Evolutionary conservation across 2,329 filamentous ascomycete genomes (phyloP).

Genomic region (Talaromyces albobiverticillius): DNA sequence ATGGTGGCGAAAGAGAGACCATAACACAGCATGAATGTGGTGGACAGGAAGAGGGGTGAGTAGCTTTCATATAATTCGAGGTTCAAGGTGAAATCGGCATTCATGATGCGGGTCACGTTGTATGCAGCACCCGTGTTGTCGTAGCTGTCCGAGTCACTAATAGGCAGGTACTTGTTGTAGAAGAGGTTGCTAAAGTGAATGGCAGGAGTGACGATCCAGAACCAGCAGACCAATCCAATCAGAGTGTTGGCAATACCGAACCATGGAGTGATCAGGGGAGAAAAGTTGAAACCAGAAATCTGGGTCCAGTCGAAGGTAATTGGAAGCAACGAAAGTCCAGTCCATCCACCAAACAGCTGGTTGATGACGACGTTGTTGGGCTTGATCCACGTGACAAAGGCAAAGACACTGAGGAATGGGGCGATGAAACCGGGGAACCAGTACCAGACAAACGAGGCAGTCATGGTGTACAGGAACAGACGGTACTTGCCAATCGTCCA

Average conservation of each 20-base stretch:
- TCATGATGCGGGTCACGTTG: conserved; percentile 63
- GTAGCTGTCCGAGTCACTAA: conserved; percentile 67
- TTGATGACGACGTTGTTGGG: conserved; percentile 68
- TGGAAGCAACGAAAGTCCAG: conserved; percentile 65
- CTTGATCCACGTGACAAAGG: conserved; percentile 69
- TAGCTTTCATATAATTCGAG: conserved; percentile 63
- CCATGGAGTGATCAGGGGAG: conserved; percentile 69
- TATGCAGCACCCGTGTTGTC: conserved; percentile 67
- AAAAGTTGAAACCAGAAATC: conserved; percentile 65
- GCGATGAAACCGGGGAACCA: conserved; percentile 69
- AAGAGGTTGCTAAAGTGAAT: conserved; percentile 66
- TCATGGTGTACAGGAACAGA: conserved; percentile 61
- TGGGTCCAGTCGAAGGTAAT: conserved; percentile 78
- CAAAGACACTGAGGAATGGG: conserved; percentile 67
- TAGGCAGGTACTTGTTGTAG: conserved; percentile 64
- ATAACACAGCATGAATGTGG: conserved; percentile 68
- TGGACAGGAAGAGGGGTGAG: conserved; percentile 61
- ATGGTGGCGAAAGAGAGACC: conserved; percentile 72
- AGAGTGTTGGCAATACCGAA: conserved; percentile 71
- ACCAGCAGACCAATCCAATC: conserved; percentile 65
- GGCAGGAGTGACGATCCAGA: conserved; percentile 56
- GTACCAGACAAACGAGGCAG: conserved; percentile 62
- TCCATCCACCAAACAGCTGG: conserved; percentile 68
- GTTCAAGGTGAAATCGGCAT: conserved; percentile 60
- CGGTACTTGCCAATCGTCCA: conserved; percentile 65